phyloP scores from a whole-genome alignment of 2,329 filamentous ascomycete species.

The Fragosphaeria purpurea region DNA sequence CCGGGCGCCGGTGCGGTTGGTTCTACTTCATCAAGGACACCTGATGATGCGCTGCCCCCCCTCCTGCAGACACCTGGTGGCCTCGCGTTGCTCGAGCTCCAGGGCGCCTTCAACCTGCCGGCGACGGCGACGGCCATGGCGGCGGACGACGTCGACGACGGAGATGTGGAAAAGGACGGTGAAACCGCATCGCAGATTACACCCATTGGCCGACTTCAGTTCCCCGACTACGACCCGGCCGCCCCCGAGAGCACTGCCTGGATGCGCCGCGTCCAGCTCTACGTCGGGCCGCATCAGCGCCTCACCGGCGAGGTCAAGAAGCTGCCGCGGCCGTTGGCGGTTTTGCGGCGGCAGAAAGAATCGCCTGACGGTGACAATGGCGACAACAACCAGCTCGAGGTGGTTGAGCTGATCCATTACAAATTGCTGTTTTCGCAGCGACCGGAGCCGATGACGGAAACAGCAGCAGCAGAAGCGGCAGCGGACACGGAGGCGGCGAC shows the following conservation, averaged over 20 bases:
- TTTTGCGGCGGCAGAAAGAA: constrained; percentile 52
- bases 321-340: constrained; percentile 63
- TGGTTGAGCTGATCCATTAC: constrained; percentile 78
- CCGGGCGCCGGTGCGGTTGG: no score
- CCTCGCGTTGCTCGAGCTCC: constrained; percentile 81
- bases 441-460: constrained; percentile 67
- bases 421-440: constrained; percentile 77
- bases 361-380: constrained; percentile 25
- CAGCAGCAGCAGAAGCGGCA: constrained; percentile 17
- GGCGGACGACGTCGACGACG: constrained; percentile 5
- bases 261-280: constrained; percentile 87
- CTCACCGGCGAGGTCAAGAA: constrained; percentile 87
- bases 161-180: no score
- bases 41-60: constrained; percentile 52
- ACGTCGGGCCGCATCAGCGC: constrained; percentile 79
- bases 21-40: no score
- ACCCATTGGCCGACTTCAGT: constrained; percentile 30
- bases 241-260: constrained; percentile 47
- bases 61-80: constrained; percentile 83
- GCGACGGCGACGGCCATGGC: constrained; percentile 18
- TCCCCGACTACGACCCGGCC: constrained; percentile 49
- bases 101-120: constrained; percentile 68
- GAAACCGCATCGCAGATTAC: neutral
- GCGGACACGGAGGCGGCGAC: neutral
- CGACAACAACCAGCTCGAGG: constrained; percentile 52